Base-by-base conservation (phyloP, 345 rosid genomes). In the Linum lewisii region DNA sequence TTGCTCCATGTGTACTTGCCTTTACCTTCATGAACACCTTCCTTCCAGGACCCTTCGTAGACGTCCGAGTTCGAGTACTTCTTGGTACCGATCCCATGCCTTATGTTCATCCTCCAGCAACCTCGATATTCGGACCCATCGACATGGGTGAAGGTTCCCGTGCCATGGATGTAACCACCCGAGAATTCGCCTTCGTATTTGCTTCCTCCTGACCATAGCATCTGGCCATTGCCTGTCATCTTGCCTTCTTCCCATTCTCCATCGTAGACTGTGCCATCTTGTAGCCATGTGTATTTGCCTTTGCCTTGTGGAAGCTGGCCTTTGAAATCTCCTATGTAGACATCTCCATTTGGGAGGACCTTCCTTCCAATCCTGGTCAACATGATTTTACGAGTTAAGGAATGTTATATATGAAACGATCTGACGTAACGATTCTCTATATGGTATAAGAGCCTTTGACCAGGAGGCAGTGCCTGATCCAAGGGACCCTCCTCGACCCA, bases 231-330 rank as follows among this genome's bases (percentile, higher is more conserved):
- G 54, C 96, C 96, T 6, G 83, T 76, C 71, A 92, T 84, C 73
- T 86, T 84, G 22, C 95, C 96, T 45, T 68, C 77, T 69, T 81
- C 85, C 98, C 98, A 92, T 23, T 86, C 87, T 18, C 98, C 98
- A 6, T 88, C 87, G 38, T 84, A 92, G 49, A 77, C 62, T 8
- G 90, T 79, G 69, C 83, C 84, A 74, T 81, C 85, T 2, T 29
- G 34, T 29, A 38, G 61, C 96, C 98, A 92, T 32, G 51, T 70
- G 62, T 92, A 92, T 69, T 72, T 81, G 47, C 98, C 98, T 64
- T 79, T 84, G 14, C 93, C 95, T 21, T 83, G 72, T 67, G 95
- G 93, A 73, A 88, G 73, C 7, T 53, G 24, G 64, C 88, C 93
- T 69, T 71, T 77, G 55, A 80, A 79, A 52, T 71, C 65, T 66